Base-by-base conservation (phyloP, 2,329 filamentous ascomycete species). In the Penicillium sp. region DNA sequence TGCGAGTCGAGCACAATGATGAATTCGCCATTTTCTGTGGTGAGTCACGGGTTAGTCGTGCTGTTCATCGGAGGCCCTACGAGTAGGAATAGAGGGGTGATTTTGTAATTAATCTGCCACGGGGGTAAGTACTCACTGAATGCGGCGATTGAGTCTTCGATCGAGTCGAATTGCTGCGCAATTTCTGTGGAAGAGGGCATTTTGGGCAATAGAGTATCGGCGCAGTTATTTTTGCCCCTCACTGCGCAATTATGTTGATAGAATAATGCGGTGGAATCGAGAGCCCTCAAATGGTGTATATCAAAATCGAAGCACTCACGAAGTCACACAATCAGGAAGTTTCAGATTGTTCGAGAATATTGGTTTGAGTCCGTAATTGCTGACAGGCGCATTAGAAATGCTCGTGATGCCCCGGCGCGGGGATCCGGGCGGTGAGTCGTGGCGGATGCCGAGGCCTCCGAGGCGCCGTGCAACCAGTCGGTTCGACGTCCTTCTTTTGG, bases 1-100 rank as follows among this genome's bases (percentile, higher is more conserved):
- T 90, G 85, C 62, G 90, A 89, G 78, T 99, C 94, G 67, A 99
- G 89, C 33, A 96, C 92, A 56, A 99, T 85, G 70, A 99, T 87
- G 81, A 97, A 97, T 69, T 97, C 86, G 73, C 90, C 91, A 73
- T 85, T 83, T 66, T 80, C 86, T 89, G 51, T 43, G 25, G 46
- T 48, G 55, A 48, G 51, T 46, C 50, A 51, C 38, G 22, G 8
- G 51, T 67, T 50, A 66, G 60, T 51, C 9, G 18, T 27, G 38
- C 35, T 49, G 18, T 46, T 28, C 39, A 8, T 22, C 10, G 36
- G 31, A 36, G n/a, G 43, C 9, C 9, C n/a, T 8, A 22, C n/a
- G 16, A 16, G 16, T 24, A 35, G 22, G 14, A n/a, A 25, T 3
- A 14, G 13, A 33, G 27, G 11, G 9, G n/a, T 22, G 18, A 20